A percentile compares a stretch with the other conserved stretches of the same genome.
phyloP scores from a whole-genome alignment of 2,329 filamentous ascomycete species.

The Zarea fungicola region DNA sequence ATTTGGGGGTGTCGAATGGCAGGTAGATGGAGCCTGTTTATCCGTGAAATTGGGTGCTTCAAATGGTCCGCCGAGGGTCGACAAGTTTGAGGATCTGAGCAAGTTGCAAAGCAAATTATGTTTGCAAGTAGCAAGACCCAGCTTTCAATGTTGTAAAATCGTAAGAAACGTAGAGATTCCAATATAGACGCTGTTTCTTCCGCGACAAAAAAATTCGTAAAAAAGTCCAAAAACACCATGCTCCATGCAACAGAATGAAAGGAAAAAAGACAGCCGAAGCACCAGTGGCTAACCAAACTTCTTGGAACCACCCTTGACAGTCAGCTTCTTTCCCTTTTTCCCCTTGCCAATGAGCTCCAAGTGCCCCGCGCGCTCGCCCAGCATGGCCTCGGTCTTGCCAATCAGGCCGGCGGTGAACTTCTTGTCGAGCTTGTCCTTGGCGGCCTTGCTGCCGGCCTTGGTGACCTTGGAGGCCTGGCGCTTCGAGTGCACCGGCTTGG shows the following conservation, averaged over 20 bases:
- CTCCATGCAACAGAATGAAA: background rate
- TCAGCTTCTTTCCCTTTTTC: conserved; percentile 41
- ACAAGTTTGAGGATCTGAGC: too few relatives aligned
- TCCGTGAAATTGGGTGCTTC: too few relatives aligned
- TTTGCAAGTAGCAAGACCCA: too few relatives aligned
- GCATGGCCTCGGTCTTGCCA: conserved; percentile 50
- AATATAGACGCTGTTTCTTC: too few relatives aligned
- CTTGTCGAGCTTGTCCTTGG: conserved; percentile 48
- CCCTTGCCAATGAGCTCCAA: conserved; percentile 55
- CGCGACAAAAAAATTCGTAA: too few relatives aligned
- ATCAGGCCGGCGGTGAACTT: conserved; percentile 52
- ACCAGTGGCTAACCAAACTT: conserved; percentile 47
- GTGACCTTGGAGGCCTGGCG: conserved; percentile 39
- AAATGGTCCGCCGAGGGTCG: too few relatives aligned
- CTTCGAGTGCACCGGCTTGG: conserved; percentile 38
- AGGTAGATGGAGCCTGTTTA: too few relatives aligned
- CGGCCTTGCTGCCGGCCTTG: conserved; percentile 40
- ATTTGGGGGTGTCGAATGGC: too few relatives aligned
- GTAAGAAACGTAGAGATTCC: too few relatives aligned
- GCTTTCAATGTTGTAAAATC: too few relatives aligned
- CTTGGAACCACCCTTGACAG: conserved; percentile 44
- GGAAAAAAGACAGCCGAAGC: background rate
- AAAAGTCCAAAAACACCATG: conserved; percentile 5
- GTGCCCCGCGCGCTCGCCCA: conserved; percentile 55
- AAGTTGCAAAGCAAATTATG: too few relatives aligned